Base-by-base conservation (phyloP, 257 asterid species). In the Solanum lignicaule region DNA sequence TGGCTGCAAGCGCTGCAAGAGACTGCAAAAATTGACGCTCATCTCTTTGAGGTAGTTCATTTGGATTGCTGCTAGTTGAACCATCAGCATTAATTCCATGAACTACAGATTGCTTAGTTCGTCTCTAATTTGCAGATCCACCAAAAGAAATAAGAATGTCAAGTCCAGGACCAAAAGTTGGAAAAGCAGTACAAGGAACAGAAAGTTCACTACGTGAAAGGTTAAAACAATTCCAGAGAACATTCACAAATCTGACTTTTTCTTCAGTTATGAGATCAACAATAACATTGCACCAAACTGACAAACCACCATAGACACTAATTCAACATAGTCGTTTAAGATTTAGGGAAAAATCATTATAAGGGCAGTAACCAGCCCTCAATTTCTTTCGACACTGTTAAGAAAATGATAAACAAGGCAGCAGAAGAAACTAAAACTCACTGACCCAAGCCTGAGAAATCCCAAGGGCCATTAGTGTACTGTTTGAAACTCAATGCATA, bases 1-100 rank as follows among this genome's bases (percentile, higher is more conserved):
- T 55, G 3, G 90, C 38, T 20, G 94, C 87, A 78, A 94, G 94
- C 36, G 99, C 38, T 25, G 94, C 87, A 78, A 94, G 93, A 71
- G 99, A 93, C 60, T 94, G 98, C 94, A 95, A 89, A 83, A 95
- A 93, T 39, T 93, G 94, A 86, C 94, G 99, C 41, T 95, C 98
- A 73, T 88, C 92, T 85, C 89, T 91, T 87, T 85, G 84, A 33
- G 95, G 74, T 87, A 92, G 94, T 86, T 89, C 89, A 60, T 86
- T 86, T 90, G 91, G 93, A 89, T 84, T 88, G 84, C 91, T 55
- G 79, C 87, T 86, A 91, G 89, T 89, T 72, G 94, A 93, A 87
- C 91, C 90, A 55, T 87, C 95, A n/a, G 71, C 72, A 33, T 76
- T 89, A 88, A 89, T 92, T 82, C 92, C 39, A 86, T 87, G 92